Evolutionary conservation across 768 basidiomycete species (phyloP), one percentile per base, ranked within the genome.

Genomic region (Pleurotus tuoliensis): DNA sequence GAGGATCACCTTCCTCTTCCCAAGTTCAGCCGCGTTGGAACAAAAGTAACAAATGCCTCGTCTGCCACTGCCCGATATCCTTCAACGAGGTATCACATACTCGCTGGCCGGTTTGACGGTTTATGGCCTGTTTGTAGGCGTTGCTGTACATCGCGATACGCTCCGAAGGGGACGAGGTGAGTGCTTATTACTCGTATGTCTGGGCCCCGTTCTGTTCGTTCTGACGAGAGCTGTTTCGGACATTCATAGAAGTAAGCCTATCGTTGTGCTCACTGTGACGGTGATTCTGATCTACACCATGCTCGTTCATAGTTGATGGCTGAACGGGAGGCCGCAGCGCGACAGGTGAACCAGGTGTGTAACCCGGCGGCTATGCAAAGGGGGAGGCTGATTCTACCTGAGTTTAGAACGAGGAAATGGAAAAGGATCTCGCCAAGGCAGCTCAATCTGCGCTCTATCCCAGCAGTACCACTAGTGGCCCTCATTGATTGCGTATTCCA

Each of bases 71-170:
- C 58, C 75, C 54, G 82, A 84, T 64, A 67, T 78, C 47, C 61
- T 82, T 1, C 85, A 87, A 52, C 71, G 83, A 63, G 76, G 77
- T 3, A 67, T 83, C n/a, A 78, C 83, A 15, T 77, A 77, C 59
- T 75, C 80, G 15, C 73, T 84, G 6, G 75, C 78, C 3, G 82
- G 77, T 0, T 63, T 85, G 7, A 75, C 79, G 27, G 75, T 75
- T 2, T 83, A 77, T 69, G 82, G 81, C 4, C 66, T 83, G n/a
- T 76, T 70, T 22, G 75, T 81, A 64, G 80, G 82, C 18, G 73
- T 80, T 38, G 64, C 73, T 22, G 74, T 82, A 3, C 85, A 87
- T 65, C 72, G 70, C 20, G 76, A 83, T 47, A 83, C 82, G 3
- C 67, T 86, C 58, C 71, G 73, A 49, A 72, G 76, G 53, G 82